Evolutionary conservation across 352 stramenopile genomes (phyloP), one percentile per base, ranked within the genome.

Genomic region (Phytophthora idaei): DNA sequence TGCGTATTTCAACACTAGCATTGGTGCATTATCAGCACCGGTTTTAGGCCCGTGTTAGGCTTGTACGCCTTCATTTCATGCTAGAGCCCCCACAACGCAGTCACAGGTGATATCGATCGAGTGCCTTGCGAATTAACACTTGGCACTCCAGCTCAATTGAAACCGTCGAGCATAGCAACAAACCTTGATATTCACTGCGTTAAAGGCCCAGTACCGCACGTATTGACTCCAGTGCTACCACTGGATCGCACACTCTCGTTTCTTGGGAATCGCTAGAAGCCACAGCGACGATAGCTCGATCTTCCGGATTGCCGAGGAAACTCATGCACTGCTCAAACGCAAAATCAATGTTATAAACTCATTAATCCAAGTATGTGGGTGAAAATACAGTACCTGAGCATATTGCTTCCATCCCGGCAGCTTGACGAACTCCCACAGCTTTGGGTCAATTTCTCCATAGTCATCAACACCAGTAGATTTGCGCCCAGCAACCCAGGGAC

Each of bases 401-500:
- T 73, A 76, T 53, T 82, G 70, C 42, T 72, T 60, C 74, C 74
- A 82, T 36, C 74, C 74, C 7, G 74, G 60, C 12, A 78, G 28
- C 29, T 68, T 74, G 21, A 69, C 50, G 29, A 75, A 77, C 10
- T 69, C 52, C 57, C 60, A 71, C 28, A 76, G 28, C 44, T 67
- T 67, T 3, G 58, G 42, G 50, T 65, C 57, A 45, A 67, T 68
- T 32, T 75, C 64, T 10, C 61, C 55, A 14, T 71, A 69, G 15
- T 71, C 58, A 32, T 67, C 55, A 11, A 68, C 51, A 44, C 50
- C 56, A 45, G 46, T 55, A 12, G 59, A 61, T 31, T 73, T 64
- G 9, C 60, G 58, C 3, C 9, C 58, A 7, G 61, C 31, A 32
- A 90, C 61, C 83, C 81, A 90, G 14, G 83, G 81, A 55, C 83